Percentiles rank a stretch among this genome's conserved stretches.
phyloP scores from a whole-genome alignment of 495 filamentous ascomycete genomes.

The Poronia punctata region DNA sequence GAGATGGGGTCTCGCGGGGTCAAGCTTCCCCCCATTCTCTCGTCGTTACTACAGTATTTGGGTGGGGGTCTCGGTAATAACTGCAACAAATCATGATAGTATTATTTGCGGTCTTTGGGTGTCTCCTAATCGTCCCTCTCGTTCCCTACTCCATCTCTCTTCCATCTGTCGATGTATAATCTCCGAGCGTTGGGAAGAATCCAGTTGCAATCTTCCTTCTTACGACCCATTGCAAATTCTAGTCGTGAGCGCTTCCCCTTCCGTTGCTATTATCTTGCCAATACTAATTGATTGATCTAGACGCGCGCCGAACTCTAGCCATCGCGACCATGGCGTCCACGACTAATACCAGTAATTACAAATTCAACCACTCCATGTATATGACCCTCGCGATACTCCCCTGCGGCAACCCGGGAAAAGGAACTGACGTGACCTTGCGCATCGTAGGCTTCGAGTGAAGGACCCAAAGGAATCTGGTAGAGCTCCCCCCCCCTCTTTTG shows the following conservation, averaged over 20 bases:
- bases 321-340: conserved; percentile 56
- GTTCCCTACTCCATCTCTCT: not conserved
- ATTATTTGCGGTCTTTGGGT: no score
- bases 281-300: no score
- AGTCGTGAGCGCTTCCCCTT: not conserved
- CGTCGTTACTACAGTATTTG: no score
- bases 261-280: not conserved
- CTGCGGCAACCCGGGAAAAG: not conserved
- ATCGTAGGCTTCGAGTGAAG: conserved; percentile 80
- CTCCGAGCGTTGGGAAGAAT: conserved; percentile 2
- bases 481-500: not conserved
- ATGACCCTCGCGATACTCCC: conserved; percentile 20
- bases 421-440: conserved; percentile 1
- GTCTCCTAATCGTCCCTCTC: no score
- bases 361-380: conserved; percentile 77
- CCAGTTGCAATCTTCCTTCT: not conserved
- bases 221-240: conserved; percentile 4
- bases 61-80: no score
- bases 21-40: no score
- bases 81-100: no score
- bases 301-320: conserved; percentile 16
- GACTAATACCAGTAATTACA: conserved; percentile 74
- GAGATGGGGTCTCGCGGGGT: no score
- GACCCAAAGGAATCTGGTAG: conserved; percentile 76
- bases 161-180: conserved; percentile 1